Base-by-base conservation (phyloP, 1,284 basidiomycete genomes). In the Boletus mariae region DNA sequence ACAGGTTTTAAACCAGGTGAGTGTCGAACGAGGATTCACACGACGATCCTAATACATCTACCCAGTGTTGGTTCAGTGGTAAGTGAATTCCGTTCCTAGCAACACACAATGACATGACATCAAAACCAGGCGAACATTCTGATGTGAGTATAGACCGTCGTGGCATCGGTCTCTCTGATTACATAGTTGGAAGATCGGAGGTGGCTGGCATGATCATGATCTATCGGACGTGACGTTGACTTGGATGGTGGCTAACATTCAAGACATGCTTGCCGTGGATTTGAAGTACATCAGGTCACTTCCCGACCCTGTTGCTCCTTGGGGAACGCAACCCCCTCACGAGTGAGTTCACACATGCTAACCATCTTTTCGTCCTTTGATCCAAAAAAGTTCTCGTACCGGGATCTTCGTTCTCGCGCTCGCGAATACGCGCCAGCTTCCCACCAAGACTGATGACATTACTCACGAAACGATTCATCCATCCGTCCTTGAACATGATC, bases 21-120 rank as follows among this genome's bases (percentile, higher is more conserved):
- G 73, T 53, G 1, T 46, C 17, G 25, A 35, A 31, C 13, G 17
- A 51, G 35, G 17, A 45, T 5, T 41, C 3, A 23, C 17, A n/a
- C 28, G 20, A 35, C 9, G 40, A 40, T 43, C 20, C 50, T 62
- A 45, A 59, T 25, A 12, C 26, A 37, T 45, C 20, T 35, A 47
- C 7, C 53, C 35, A 87, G 82, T 84, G 80, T 58, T 88, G 85
- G 85, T 88, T 88, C 60, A 68, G 77, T 53, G 84, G 85, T 79
- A 58, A 60, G 73, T 67, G 32, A 47, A 37, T 10, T 25, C 17
- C 15, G 20, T 45, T 32, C 40, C 26, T 49, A 15, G 13, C 1
- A 15, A 13, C 2, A 6, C 9, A 42, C 12, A 31, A 49, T 54
- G 52, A 46, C 37, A 28, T 40, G 40, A 26, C 32, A n/a, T 41